A percentile compares a stretch with the other conserved stretches of the same genome.
These are phyloP conservation scores for Phytophthora pluvialis DNA, from an alignment of 352 stramenopile genomes.

Conservation along the genomic window DNA sequence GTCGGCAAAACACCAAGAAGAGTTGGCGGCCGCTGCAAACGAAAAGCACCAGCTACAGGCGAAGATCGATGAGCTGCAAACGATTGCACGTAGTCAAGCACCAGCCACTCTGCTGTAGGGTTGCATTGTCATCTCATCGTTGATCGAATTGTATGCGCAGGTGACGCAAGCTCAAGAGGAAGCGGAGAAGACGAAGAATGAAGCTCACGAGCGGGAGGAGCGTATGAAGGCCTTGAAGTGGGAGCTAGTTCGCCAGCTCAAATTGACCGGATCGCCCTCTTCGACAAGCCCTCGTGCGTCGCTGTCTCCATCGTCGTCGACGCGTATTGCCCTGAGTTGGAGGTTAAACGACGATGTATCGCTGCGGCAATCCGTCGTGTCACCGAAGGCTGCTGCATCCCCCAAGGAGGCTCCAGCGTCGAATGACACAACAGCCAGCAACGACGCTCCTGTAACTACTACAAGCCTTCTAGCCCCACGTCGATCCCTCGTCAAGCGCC, in stretches of 20 bases:
- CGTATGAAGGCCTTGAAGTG: slow-evolving; percentile 78
- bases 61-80: slow-evolving; percentile 61
- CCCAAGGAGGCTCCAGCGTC: background rate
- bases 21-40: slow-evolving; percentile 38
- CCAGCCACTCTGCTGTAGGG: background rate
- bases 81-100: slow-evolving; percentile 39
- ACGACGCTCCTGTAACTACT: background rate
- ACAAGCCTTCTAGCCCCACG: slow-evolving; percentile 11
- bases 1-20: slow-evolving; percentile 44
- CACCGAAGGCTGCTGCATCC: slow-evolving; percentile 3
- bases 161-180: slow-evolving; percentile 60
- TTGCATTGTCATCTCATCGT: background rate
- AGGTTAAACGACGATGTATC: slow-evolving; percentile 57
- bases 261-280: slow-evolving; percentile 24
- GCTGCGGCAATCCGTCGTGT: slow-evolving; percentile 35
- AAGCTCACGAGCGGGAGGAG: slow-evolving; percentile 54
- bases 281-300: slow-evolving; percentile 24
- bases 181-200: slow-evolving; percentile 46
- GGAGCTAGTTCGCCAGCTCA: slow-evolving; percentile 69
- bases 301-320: slow-evolving; percentile 28
- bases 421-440: background rate
- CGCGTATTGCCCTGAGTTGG: slow-evolving; percentile 55
- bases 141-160: slow-evolving; percentile 14
- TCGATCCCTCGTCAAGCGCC: slow-evolving; percentile 6
- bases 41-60: slow-evolving; percentile 67